Evolutionary conservation across 192 early-diverging fungal genomes (phyloP).

Genomic region (Umbelopsis sp.): DNA sequence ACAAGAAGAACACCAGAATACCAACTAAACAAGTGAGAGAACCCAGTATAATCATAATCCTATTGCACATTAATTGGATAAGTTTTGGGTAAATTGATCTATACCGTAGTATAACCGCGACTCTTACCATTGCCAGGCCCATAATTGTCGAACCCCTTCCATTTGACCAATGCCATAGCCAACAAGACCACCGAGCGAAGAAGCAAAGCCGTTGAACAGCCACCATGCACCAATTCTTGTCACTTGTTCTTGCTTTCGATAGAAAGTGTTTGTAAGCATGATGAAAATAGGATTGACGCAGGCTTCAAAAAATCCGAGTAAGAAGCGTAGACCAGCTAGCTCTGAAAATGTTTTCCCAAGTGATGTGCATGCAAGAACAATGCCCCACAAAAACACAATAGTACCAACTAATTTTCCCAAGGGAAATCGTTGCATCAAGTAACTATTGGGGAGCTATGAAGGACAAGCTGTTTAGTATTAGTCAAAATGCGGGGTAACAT

Average conservation of each 20-base stretch:
- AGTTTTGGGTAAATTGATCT: too few relatives aligned
- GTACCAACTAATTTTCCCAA: conserved; percentile 24
- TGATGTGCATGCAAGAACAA: neutral
- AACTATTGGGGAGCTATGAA: conserved; percentile 27
- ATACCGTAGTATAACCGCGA: neutral
- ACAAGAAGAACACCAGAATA: conserved; percentile 25
- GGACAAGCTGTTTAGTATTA: neutral
- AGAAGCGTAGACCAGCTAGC: conserved; percentile 23
- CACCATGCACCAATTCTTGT: conserved; percentile 23
- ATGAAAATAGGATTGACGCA: conserved; percentile 25
- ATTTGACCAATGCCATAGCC: conserved; percentile 27
- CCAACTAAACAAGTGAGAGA: conserved; percentile 23
- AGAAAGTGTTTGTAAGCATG: conserved; percentile 25
- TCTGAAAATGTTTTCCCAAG: conserved; percentile 24
- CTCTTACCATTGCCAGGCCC: conserved; percentile 24
- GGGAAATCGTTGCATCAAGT: conserved; percentile 24
- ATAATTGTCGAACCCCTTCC: neutral
- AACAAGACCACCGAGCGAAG: conserved; percentile 7
- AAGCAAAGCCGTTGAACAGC: conserved; percentile 14
- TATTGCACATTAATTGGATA: neutral
- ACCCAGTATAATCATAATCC: conserved; percentile 36
- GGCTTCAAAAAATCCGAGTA: conserved; percentile 34
- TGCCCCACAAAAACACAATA: conserved; percentile 30
- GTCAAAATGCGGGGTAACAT: neutral
- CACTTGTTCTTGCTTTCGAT: conserved; percentile 29